A percentile compares a stretch with the other conserved stretches of the same genome.
Conservation (phyloP, 2,329 filamentous ascomycete genomes). For the Chlorencoelia australis region DNA sequence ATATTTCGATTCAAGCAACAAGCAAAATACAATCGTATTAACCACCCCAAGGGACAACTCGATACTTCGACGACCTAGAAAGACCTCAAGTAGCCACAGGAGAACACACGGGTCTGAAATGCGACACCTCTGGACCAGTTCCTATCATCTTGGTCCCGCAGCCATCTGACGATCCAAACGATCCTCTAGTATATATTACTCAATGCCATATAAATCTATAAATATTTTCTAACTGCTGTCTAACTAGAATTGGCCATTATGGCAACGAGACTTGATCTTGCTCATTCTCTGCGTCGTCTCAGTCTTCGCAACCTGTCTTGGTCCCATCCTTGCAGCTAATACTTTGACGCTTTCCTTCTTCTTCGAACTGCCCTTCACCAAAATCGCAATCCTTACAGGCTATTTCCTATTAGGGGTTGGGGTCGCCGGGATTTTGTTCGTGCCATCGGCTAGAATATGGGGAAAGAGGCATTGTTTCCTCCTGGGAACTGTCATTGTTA, state of each 20-base stretch:
- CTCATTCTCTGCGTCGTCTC: constrained; percentile 67
- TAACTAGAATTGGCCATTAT: constrained; percentile 69
- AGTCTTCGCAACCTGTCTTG: constrained; percentile 75
- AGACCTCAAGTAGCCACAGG: constrained; percentile 33
- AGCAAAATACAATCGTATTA: neutral
- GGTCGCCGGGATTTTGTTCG: constrained; percentile 71
- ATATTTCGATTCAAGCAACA: neutral
- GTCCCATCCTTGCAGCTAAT: constrained; percentile 80
- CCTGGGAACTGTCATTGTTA: constrained; percentile 62
- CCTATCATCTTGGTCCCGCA: constrained; percentile 82
- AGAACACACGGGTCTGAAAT: constrained; percentile 50
- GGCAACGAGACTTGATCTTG: constrained; percentile 74
- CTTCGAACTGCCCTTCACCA: constrained; percentile 58
- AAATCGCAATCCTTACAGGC: constrained; percentile 73
- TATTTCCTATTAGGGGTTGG: constrained; percentile 81
- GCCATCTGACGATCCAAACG: constrained; percentile 82
- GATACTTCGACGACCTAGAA: constrained; percentile 52
- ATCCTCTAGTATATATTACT: constrained; percentile 53
- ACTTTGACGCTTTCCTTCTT: constrained; percentile 65
- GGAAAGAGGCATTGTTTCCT: constrained; percentile 86
- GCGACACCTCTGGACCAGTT: constrained; percentile 53
- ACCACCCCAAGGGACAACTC: constrained; percentile 41
- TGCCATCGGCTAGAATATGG: constrained; percentile 81
- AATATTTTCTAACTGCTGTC: constrained; percentile 9
- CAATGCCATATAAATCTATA: constrained; percentile 1